Evolutionary conservation across 2,329 filamentous ascomycete genomes (phyloP), one percentile per base, ranked within the genome.

Genomic region (Colletotrichum falcatum): DNA sequence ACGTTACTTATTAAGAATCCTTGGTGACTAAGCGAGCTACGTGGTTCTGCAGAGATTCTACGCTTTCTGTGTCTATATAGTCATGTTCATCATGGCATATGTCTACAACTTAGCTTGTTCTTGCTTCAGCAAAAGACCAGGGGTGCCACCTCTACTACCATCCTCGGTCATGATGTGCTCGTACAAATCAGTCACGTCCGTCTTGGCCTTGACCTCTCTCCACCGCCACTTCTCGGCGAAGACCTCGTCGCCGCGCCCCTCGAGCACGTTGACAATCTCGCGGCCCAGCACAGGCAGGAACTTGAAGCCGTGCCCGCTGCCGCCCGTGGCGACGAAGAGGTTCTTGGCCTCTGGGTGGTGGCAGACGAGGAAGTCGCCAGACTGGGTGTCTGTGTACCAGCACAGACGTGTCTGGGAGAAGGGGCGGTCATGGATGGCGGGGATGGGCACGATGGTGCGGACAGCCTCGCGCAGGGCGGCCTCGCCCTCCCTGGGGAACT

Each of bases 351-450:
- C 80, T 0, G 92, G 91, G 75, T 94, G 91, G 78, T 90, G 90
- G 76, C 90, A 88, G 71, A 93, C 85, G 65, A 94, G 84, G 82
- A 92, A 94, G 77, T 94, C 89, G 28, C 88, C 91, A 23, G 88
- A 89, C 9, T 88, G 85, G 74, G 92, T 94, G 81, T 94, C 92
- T 6, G 89, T 89, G 78, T 94, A 94, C 92, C 92, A 94, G 81
- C 92, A 94, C 63, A 94, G 81, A 30, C 90, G 84, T 2, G 89
- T 91, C 63, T 84, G 82, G 68, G 81, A 81, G 81, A 92, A 93
- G 1, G 88, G 87, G 33, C 91, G 83, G 30, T 86, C 83, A 60
- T 84, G 84, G 23, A 93, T 83, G 12, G 84, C 83, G 8, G 81
- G 81, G 71, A 85, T 77, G 1, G 92, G 90, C 5, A 93, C 83